Base-by-base conservation (phyloP, 2,329 filamentous ascomycete species). In the Hypoxylon sp. region DNA sequence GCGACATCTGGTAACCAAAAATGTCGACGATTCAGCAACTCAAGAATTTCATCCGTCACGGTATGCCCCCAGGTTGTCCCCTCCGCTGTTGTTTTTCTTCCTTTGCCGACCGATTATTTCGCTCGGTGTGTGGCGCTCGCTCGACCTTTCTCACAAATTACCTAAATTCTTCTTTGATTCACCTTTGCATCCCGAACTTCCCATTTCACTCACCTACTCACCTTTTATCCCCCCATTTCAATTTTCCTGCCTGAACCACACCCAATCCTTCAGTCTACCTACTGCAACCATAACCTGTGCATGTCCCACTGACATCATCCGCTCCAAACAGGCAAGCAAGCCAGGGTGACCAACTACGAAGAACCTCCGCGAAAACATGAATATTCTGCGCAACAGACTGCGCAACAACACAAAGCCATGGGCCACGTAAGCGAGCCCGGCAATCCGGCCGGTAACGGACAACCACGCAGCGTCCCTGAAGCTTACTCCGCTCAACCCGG, bases 1-100 rank as follows among this genome's bases (percentile, higher is more conserved):
- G 75, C 76, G 73, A 76, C 75, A 67, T 75, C 65, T 64, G 52
- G 39, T 51, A 46, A 68, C 37, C 54, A 56, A 73, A 73, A 47
- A 89, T 90, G 88, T 89, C 88, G 76, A 89, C 88, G 73, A 97
- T 98, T 84, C 95, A 98, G 84, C 96, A 96, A 79, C 89, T 98
- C 76, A 98, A 98, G 84, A 98, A 98, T 82, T 97, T 98, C 82
- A 96, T 98, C 82, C 93, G 95, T 73, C 95, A 98, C 86, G 95
- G 88, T 90, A 83, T 62, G 84, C 53, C 51, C 42, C 65, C 59
- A 32, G 54, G 51, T 24, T 51, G 47, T 19, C 42, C 29, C 55
- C 46, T 57, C 57, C 42, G 57, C 58, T 56, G 21, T 67, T 24
- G 24, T 53, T 51, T 27, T 46, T 47, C 24, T 35, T 21, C 39